Percentiles rank a stretch among this genome's conserved stretches.
Evolutionary conservation across 768 basidiomycete species (phyloP).

Genomic region (Thelephora aurantiotincta): DNA sequence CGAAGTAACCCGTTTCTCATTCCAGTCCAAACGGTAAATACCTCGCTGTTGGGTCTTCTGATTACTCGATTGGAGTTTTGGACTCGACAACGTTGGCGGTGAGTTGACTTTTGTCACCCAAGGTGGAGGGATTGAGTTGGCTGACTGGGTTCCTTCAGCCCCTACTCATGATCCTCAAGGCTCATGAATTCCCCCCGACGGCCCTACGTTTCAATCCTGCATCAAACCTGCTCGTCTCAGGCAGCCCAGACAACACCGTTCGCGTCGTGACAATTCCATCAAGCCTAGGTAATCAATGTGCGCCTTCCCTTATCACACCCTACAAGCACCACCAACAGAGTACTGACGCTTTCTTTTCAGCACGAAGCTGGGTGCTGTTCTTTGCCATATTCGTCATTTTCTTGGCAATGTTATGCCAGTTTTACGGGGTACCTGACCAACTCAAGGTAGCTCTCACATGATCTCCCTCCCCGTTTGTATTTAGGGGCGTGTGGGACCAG

Average conservation of each 20-base stretch:
- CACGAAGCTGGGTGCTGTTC: constrained; percentile 17
- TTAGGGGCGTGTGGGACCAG: not conserved
- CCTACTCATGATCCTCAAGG: constrained; percentile 72
- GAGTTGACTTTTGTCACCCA: constrained; percentile 15
- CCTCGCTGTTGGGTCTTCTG: constrained; percentile 78
- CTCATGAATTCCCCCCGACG: constrained; percentile 91
- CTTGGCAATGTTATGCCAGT: constrained; percentile 17
- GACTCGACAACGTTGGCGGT: constrained; percentile 72
- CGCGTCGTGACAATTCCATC: constrained; percentile 67
- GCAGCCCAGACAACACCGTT: constrained; percentile 82
- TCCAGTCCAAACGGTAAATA: constrained; percentile 66
- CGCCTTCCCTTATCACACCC: constrained; percentile 15
- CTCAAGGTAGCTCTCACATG: not conserved
- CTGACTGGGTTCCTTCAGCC: constrained; percentile 37
- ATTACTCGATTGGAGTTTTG: constrained; percentile 71
- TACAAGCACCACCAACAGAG: not conserved
- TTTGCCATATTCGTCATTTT: constrained; percentile 16
- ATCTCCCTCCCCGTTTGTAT: not conserved
- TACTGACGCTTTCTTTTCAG: constrained; percentile 5
- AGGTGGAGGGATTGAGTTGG: not conserved
- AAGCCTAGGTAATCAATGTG: constrained; percentile 36
- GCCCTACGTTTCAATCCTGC: constrained; percentile 79
- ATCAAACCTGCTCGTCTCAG: constrained; percentile 70
- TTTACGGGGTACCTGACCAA: not conserved
- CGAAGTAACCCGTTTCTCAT: not conserved